These are phyloP conservation scores for Gyromitra esculenta DNA, from an alignment of 2,329 filamentous ascomycete genomes.

Conservation along the genomic window DNA sequence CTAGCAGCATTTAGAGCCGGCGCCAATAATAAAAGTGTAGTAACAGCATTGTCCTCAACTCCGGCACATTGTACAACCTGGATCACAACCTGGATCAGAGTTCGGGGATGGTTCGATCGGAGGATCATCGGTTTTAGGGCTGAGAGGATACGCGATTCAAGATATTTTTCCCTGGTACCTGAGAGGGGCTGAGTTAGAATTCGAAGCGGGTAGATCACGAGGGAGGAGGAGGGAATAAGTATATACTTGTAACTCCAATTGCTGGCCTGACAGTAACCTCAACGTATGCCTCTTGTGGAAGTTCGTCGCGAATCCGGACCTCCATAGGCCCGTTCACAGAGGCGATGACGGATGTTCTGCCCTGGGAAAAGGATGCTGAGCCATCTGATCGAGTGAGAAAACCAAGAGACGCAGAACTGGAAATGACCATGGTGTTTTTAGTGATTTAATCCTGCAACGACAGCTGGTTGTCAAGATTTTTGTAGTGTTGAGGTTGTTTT, in stretches of 20 bases:
- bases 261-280: conserved; percentile 91
- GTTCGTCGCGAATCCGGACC: conserved; percentile 85
- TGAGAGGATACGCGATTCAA: conserved; percentile 78
- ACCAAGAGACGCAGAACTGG: conserved; percentile 25
- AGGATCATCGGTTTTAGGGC: conserved; percentile 79
- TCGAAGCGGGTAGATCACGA: conserved; percentile 22
- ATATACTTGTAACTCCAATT: conserved; percentile 78
- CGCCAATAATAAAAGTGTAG: conserved; percentile 71
- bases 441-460: background rate
- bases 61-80: conserved; percentile 74
- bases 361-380: conserved; percentile 75
- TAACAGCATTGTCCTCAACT: conserved; percentile 68
- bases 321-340: conserved; percentile 94
- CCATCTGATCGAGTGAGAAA: conserved; percentile 76
- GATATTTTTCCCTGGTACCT: conserved; percentile 79
- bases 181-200: conserved; percentile 54
- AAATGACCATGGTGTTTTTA: conserved; percentile 29
- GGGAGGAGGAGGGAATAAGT: conserved; percentile 28
- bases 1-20: conserved; percentile 82
- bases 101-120: conserved; percentile 77
- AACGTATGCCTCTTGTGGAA: conserved; percentile 87
- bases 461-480: background rate
- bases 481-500: conserved; percentile 2
- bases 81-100: conserved; percentile 81
- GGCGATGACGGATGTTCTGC: conserved; percentile 82